phyloP scores from a whole-genome alignment of 805 yeast species.

The Saccharomycopsis lassenensis region DNA sequence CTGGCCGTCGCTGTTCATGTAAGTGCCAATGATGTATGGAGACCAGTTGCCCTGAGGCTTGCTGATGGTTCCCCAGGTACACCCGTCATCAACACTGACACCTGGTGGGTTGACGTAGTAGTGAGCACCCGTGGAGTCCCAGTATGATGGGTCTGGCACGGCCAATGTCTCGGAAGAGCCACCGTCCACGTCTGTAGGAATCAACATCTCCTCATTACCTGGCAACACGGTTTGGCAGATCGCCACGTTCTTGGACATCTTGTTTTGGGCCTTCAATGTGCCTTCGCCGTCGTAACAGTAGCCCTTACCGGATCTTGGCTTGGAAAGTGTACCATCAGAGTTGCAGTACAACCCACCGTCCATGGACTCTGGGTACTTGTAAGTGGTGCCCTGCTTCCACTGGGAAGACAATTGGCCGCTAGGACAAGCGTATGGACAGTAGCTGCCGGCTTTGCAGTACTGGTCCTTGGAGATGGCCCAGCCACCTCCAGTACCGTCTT shows the following conservation, averaged over 20 bases:
- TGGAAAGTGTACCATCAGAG: constrained; percentile 52
- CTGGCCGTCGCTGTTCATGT: constrained; percentile 56
- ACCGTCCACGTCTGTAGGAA: constrained; percentile 61
- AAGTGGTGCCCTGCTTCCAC: constrained; percentile 79
- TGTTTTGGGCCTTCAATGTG: constrained; percentile 52
- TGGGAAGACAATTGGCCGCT: constrained; percentile 82
- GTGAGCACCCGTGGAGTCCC: constrained; percentile 82
- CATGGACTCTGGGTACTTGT: constrained; percentile 66
- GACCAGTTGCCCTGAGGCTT: constrained; percentile 84
- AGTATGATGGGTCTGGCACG: constrained; percentile 76
- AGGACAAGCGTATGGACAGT: constrained; percentile 88
- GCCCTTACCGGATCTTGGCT: constrained; percentile 43
- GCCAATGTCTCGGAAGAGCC: constrained; percentile 47
- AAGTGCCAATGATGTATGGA: constrained; percentile 89
- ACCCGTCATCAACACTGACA: constrained; percentile 60
- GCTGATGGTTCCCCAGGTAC: constrained; percentile 69
- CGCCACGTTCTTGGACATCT: constrained; percentile 51
- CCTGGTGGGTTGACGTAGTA: constrained; percentile 82
- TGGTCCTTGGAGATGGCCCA: constrained; percentile 83
- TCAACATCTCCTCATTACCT: constrained; percentile 89
- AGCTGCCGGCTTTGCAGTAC: constrained; percentile 60
- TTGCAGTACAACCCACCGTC: constrained; percentile 80
- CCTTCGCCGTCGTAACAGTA: constrained; percentile 75
- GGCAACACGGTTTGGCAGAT: constrained; percentile 91
- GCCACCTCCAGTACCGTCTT: constrained; percentile 51